These are phyloP conservation scores for Corylus avellana DNA, from an alignment of 306 rosid genomes.

Conservation along the genomic window DNA sequence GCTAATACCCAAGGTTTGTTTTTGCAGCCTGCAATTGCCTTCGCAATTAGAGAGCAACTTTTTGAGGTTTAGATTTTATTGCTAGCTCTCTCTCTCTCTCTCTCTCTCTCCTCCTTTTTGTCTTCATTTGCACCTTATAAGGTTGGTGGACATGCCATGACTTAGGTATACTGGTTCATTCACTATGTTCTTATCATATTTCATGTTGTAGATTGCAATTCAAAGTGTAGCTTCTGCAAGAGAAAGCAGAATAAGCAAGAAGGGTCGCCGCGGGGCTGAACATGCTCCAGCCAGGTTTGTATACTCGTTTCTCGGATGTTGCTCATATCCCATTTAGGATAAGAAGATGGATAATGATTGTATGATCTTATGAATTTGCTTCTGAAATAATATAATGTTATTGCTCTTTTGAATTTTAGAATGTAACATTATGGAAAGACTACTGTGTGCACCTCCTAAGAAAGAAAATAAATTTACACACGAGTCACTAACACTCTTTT, in stretches of 20 bases:
- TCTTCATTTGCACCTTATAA: neutral
- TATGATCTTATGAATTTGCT: neutral
- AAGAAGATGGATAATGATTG: neutral
- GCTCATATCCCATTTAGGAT: neutral
- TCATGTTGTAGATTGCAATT: constrained; percentile 62
- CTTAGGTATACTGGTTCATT: neutral
- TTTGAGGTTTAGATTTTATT: constrained; percentile 58
- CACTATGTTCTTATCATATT: constrained; percentile 11
- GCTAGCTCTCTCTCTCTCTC: constrained; percentile 13
- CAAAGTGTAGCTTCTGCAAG: constrained; percentile 88
- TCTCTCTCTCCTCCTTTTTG: neutral
- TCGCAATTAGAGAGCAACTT: constrained; percentile 85
- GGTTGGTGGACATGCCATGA: constrained; percentile 1
- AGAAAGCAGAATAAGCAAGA: constrained; percentile 92
- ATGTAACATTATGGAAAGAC: neutral
- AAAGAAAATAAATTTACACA: no score
- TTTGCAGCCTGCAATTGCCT: constrained; percentile 90
- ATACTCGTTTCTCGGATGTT: neutral
- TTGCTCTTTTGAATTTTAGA: neutral
- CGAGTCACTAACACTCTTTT: no score
- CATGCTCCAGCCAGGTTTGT: constrained; percentile 66
- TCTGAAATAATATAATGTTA: neutral
- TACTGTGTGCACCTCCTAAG: neutral
- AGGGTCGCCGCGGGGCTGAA: constrained; percentile 79
- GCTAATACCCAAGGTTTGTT: constrained; percentile 17